Conservation (phyloP, 2,329 filamentous ascomycete species). For the Thelonectria blattea region DNA sequence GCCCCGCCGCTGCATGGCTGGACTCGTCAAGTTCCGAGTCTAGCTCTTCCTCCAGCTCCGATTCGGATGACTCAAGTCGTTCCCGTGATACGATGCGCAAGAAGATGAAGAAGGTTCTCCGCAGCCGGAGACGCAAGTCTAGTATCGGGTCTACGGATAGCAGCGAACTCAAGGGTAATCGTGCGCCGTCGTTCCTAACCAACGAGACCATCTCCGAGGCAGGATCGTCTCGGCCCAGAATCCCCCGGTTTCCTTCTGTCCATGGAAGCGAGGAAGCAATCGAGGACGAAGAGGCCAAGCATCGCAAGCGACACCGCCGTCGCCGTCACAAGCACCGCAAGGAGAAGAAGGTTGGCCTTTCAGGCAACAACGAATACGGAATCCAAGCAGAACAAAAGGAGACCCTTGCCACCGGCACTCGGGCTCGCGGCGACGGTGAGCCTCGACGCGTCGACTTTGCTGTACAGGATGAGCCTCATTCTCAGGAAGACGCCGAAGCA, state of each 20-base stretch:
- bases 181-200: constrained; percentile 49
- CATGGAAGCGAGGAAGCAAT: constrained; percentile 52
- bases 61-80: constrained; percentile 68
- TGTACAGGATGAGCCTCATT: constrained; percentile 38
- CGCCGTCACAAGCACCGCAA: constrained; percentile 48
- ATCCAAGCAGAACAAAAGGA: constrained; percentile 43
- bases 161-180: constrained; percentile 40
- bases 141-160: constrained; percentile 73
- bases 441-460: constrained; percentile 67
- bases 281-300: constrained; percentile 51
- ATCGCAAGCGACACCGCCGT: constrained; percentile 44
- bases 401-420: constrained; percentile 29
- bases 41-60: constrained; percentile 66
- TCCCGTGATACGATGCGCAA: constrained; percentile 71
- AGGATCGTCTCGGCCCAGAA: constrained; percentile 44
- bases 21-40: constrained; percentile 69
- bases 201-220: constrained; percentile 47
- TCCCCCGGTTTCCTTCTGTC: constrained; percentile 45
- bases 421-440: constrained; percentile 43
- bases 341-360: constrained; percentile 51
- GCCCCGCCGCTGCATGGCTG: constrained; percentile 81
- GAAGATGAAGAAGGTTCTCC: constrained; percentile 77
- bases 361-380: constrained; percentile 34
- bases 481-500: constrained; percentile 38
- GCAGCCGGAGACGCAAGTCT: constrained; percentile 76